Conservation (phyloP, 2,329 filamentous ascomycete species). For the Diaporthe sp. region DNA sequence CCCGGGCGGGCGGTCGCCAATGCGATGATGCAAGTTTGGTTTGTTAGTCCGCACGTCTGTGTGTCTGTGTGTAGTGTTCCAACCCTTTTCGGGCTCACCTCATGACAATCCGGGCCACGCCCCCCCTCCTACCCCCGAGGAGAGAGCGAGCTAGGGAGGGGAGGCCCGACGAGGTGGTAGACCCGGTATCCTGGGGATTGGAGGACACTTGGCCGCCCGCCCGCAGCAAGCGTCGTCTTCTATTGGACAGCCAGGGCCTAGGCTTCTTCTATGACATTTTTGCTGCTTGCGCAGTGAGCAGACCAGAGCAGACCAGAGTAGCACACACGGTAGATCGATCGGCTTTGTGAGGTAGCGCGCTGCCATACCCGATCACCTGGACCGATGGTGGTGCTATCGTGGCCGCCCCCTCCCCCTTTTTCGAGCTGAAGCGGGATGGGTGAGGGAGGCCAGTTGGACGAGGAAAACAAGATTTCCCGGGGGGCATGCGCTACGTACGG, state of each 20-base stretch:
- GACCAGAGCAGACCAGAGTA: neutral
- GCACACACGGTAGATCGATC: slow-evolving; percentile 26
- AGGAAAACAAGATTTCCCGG: slow-evolving; percentile 28
- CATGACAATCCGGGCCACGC: slow-evolving; percentile 17
- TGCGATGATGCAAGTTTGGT: slow-evolving; percentile 12
- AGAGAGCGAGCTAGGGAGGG: neutral
- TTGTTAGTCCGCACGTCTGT: neutral
- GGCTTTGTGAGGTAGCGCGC: slow-evolving; percentile 14
- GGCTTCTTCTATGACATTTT: neutral
- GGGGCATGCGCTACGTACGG: slow-evolving; percentile 9
- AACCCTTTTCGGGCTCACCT: slow-evolving; percentile 3
- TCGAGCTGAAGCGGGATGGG: slow-evolving; percentile 2
- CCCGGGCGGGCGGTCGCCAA: slow-evolving; percentile 25
- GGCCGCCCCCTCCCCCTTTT: neutral
- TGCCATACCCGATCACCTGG: slow-evolving; percentile 28
- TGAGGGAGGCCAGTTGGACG: neutral
- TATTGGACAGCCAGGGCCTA: neutral
- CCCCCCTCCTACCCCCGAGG: neutral
- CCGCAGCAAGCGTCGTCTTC: neutral
- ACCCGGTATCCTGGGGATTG: neutral
- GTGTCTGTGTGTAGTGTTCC: neutral
- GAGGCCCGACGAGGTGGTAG: slow-evolving; percentile 13
- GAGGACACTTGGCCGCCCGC: neutral
- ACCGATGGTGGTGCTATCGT: slow-evolving; percentile 6
- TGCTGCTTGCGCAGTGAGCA: neutral